These are phyloP conservation scores for Primulina huaijiensis DNA, from an alignment of 257 asterid genomes.

Conservation along the genomic window DNA sequence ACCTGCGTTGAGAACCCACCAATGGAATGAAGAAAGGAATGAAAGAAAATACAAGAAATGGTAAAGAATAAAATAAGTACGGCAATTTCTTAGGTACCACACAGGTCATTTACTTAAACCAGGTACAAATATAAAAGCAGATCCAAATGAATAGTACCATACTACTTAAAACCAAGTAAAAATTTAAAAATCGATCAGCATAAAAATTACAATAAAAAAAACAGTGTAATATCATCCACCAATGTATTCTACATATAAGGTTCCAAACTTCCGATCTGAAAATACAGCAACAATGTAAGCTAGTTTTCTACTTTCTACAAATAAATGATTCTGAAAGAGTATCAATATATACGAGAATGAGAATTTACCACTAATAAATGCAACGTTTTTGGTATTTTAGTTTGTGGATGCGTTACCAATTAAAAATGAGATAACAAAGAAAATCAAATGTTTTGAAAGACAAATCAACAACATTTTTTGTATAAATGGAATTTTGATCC, in stretches of 20 bases:
- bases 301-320: not conserved
- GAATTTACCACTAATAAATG: not conserved
- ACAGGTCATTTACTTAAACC: not conserved
- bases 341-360: too few relatives aligned
- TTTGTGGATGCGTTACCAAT: not conserved
- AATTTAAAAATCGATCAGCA: not conserved
- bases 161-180: not conserved
- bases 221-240: not conserved
- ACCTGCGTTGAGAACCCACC: constrained; percentile 45
- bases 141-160: not conserved
- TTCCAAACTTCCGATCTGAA: not conserved
- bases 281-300: not conserved
- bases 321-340: not conserved
- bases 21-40: constrained; percentile 25
- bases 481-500: not conserved
- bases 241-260: not conserved
- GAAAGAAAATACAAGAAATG: not conserved
- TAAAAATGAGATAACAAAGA: not conserved
- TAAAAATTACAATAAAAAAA: too few relatives aligned
- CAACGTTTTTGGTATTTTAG: not conserved
- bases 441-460: not conserved
- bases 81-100: not conserved
- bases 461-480: not conserved
- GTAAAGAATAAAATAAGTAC: constrained; percentile 13
- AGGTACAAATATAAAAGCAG: not conserved